Evolutionary conservation across 106 monocot genomes (phyloP), one percentile per base, ranked within the genome.

Genomic region (Phalaenopsis aphrodite): DNA sequence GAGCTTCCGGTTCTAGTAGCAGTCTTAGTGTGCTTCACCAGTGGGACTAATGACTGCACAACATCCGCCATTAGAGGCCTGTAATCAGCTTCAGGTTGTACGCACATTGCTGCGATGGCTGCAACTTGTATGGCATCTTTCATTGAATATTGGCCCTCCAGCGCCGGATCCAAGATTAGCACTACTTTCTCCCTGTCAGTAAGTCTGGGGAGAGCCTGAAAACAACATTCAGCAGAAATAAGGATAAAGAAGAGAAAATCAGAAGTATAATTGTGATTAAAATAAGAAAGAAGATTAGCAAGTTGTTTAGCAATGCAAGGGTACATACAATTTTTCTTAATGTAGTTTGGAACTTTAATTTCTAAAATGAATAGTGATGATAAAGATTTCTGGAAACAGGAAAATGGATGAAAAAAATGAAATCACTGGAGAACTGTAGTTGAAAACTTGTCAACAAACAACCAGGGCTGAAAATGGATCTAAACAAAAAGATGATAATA

Each of bases 41-140:
- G 89, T 14, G 99, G 99, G n/a, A 95, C 89, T 72, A 99, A 79
- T 1, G 99, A 95, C 68, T 99, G 99, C 42, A 90, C 99, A 0
- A 99, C 99, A 79, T 99, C 99, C 10, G 99, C 99, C 99, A 99
- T 99, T 24, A 99, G 77, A 57, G 99, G 99, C 72, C 99, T 86
- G 86, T 99, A 99, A 80, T 99, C 99, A 17, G 91, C 95, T 83
- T 99, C 99, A 3, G 93, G 89, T 78, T 95, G 99, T 10, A 99
- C 93, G 77, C 99, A 99, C 98, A 99, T 99, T 47, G 94, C 89
- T 4, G 98, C 95, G 57, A 99, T 99, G 57, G 99, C 99, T 69
- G 95, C 99, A n/a, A 99, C 99, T 67, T 95, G 99, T 66, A 99
- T 87, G 21, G 84, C 95, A 85, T 99, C 99, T 82, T 99, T 99